Evolutionary conservation across 202 grass and related monocot genomes (phyloP).

Genomic region (Zoysia matrella): DNA sequence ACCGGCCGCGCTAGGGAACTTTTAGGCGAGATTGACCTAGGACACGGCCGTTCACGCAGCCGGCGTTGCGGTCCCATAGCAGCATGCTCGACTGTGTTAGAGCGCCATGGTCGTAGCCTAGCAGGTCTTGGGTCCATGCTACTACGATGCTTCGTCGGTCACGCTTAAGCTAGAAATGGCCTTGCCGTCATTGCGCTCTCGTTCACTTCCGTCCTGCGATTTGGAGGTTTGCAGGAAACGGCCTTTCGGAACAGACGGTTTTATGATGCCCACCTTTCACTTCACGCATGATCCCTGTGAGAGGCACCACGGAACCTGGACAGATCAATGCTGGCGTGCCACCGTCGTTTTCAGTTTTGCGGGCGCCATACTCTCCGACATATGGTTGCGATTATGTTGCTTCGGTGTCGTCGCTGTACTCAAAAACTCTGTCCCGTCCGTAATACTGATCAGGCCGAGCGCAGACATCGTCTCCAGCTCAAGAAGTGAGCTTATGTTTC

Average conservation of each 20-base stretch:
- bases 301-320: neutral
- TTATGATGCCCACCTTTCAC: neutral
- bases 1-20: no score
- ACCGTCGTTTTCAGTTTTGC: conserved; percentile 16
- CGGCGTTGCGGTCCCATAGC: no score
- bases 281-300: neutral
- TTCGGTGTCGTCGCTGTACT: neutral
- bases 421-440: neutral
- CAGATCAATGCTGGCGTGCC: conserved; percentile 17
- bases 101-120: no score
- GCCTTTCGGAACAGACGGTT: neutral
- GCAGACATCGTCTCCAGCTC: neutral
- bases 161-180: no score
- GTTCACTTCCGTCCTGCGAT: neutral
- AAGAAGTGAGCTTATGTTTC: neutral
- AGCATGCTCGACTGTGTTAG: no score
- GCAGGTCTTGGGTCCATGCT: no score
- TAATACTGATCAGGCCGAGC: neutral
- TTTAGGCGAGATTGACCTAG: no score
- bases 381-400: neutral
- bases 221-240: neutral
- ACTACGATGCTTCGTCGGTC: no score
- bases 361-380: neutral
- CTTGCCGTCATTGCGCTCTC: neutral
- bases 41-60: no score